phyloP scores from a whole-genome alignment of 2,329 filamentous ascomycete genomes.

The Mycosphaerella arachidis region DNA sequence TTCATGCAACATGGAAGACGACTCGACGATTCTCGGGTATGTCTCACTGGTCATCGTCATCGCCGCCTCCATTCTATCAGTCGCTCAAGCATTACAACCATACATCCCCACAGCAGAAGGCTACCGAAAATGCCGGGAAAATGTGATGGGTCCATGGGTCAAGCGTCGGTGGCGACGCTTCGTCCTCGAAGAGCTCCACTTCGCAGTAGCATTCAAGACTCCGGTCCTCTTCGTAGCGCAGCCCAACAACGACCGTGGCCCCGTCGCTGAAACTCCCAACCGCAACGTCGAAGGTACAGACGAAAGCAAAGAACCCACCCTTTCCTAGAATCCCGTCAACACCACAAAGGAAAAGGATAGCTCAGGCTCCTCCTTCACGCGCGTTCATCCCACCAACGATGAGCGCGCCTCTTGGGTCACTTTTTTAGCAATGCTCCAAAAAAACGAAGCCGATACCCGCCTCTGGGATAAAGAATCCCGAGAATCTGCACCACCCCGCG shows the following conservation, averaged over 20 bases:
- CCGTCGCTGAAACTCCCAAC: neutral
- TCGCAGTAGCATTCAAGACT: constrained; percentile 9
- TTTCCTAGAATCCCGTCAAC: neutral
- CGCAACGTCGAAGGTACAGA: constrained; percentile 1
- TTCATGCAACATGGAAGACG: constrained; percentile 1
- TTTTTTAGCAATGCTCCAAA: constrained; percentile 8
- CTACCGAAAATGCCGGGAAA: constrained; percentile 10
- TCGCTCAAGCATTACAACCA: constrained; percentile 9
- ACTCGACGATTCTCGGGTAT: neutral
- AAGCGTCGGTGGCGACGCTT: constrained; percentile 8
- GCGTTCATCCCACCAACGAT: constrained; percentile 9
- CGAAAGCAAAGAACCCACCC: constrained; percentile 4
- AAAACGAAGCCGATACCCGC: constrained; percentile 4
- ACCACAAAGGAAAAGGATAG: neutral
- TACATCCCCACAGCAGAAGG: constrained; percentile 13
- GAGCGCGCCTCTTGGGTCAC: constrained; percentile 11
- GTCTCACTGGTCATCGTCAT: constrained; percentile 13
- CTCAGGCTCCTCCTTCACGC: neutral
- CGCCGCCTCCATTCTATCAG: constrained; percentile 8
- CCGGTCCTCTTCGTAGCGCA: constrained; percentile 10
- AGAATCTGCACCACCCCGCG: neutral
- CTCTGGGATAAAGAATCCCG: constrained; percentile 2
- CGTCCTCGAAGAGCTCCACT: constrained; percentile 10
- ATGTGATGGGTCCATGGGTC: constrained; percentile 12
- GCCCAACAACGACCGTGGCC: constrained; percentile 4